phyloP scores from a whole-genome alignment of 257 asterid genomes.

The Gardenia jasminoides region DNA sequence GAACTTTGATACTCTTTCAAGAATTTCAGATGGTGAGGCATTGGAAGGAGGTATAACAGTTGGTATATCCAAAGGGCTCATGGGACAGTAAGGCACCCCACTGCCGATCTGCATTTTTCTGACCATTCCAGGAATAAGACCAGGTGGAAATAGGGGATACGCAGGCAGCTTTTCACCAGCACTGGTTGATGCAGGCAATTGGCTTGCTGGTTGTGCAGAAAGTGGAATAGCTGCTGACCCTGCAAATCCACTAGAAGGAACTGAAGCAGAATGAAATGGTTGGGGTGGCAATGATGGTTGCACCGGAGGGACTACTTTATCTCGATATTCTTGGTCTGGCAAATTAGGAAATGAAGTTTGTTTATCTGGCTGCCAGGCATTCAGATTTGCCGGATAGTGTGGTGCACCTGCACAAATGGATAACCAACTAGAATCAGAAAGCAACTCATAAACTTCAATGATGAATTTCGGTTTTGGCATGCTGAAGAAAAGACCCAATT shows the following conservation, averaged over 20 bases:
- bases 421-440: neutral
- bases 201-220: conserved; percentile 50
- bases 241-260: conserved; percentile 48
- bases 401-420: conserved; percentile 35
- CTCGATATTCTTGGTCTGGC: conserved; percentile 11
- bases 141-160: conserved; percentile 91
- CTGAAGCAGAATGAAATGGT: conserved; percentile 60
- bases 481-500: neutral
- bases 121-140: conserved; percentile 98
- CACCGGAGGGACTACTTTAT: conserved; percentile 52
- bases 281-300: conserved; percentile 48
- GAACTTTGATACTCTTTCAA: conserved; percentile 86
- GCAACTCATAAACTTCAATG: neutral
- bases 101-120: conserved; percentile 98
- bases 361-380: conserved; percentile 57
- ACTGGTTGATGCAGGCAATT: conserved; percentile 31
- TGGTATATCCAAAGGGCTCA: conserved; percentile 97
- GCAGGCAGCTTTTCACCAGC: conserved; percentile 75
- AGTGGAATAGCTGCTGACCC: conserved; percentile 51
- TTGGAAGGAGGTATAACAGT: conserved; percentile 85
- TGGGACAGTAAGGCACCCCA: conserved; percentile 96
- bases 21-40: conserved; percentile 69
- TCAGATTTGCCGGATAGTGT: conserved; percentile 43
- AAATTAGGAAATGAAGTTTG: conserved; percentile 41
- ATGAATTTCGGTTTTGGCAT: neutral